Evolutionary conservation across 1,284 basidiomycete genomes (phyloP).

Genomic region (Exobasidium rhododendri): DNA sequence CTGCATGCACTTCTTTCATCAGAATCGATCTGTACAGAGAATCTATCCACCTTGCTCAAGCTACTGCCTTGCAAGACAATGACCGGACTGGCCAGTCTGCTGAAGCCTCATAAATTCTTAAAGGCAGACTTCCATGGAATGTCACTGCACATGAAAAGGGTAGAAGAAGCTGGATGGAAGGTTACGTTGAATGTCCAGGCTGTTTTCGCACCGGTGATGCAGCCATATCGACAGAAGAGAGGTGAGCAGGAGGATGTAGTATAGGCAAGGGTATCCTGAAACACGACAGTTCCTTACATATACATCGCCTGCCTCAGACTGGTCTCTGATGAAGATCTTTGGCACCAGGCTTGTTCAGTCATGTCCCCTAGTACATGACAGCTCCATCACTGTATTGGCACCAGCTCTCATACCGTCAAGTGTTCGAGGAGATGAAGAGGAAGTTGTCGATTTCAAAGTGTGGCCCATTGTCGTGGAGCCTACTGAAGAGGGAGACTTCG

Average conservation of each 20-base stretch:
- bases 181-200: constrained; percentile 75
- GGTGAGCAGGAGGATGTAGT: constrained; percentile 1
- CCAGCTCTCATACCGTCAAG: constrained; percentile 9
- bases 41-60: constrained; percentile 90
- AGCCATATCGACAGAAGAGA: constrained; percentile 16
- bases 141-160: constrained; percentile 62
- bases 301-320: constrained; percentile 26
- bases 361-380: constrained; percentile 35
- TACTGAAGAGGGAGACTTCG: constrained; percentile 5
- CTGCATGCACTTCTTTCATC: constrained; percentile 32
- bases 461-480: constrained; percentile 2
- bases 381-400: constrained; percentile 25
- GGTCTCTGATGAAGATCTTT: constrained; percentile 37
- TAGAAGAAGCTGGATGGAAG: constrained; percentile 60
- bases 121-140: constrained; percentile 84
- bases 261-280: no score
- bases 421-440: not conserved
- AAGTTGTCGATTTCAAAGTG: not conserved
- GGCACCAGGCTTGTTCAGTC: constrained; percentile 16
- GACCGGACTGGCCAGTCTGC: constrained; percentile 77
- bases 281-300: no score
- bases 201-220: constrained; percentile 67
- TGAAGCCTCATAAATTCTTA: constrained; percentile 82
- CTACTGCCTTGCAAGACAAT: constrained; percentile 83
- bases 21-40: constrained; percentile 74